Evolutionary conservation across 441 rosid genomes (phyloP).

Genomic region (Syzygium syzygioides): DNA sequence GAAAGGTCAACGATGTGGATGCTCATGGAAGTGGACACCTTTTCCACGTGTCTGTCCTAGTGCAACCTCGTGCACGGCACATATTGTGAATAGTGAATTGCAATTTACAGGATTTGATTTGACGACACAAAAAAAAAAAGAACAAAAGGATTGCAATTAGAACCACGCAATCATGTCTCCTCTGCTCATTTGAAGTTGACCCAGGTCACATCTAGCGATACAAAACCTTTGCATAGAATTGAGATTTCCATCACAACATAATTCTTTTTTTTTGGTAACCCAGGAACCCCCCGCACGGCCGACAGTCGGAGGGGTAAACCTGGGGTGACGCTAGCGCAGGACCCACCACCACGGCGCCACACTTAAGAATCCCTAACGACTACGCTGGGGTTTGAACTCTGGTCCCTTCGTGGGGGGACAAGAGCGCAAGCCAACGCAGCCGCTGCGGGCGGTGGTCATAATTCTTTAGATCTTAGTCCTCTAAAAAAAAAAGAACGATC

Average conservation of each 20-base stretch:
- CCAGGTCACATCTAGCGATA: neutral
- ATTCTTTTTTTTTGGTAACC: too few relatives aligned
- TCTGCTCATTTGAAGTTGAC: neutral
- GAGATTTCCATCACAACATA: neutral
- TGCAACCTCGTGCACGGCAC: neutral
- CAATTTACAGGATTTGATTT: neutral
- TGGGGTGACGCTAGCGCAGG: too few relatives aligned
- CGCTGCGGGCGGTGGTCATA: too few relatives aligned
- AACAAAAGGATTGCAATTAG: neutral
- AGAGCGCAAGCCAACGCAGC: too few relatives aligned
- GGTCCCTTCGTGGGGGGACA: too few relatives aligned
- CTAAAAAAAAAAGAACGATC: neutral
- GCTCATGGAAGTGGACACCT: neutral
- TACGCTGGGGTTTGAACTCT: too few relatives aligned
- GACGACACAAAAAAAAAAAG: neutral
- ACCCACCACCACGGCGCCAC: too few relatives aligned
- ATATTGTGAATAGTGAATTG: neutral
- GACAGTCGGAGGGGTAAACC: too few relatives aligned
- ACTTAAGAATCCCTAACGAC: too few relatives aligned
- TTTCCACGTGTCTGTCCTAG: neutral
- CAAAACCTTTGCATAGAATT: neutral
- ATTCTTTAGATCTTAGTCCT: neutral
- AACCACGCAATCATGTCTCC: neutral
- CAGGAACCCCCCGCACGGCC: too few relatives aligned
- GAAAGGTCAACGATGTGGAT: neutral